phyloP scores from a whole-genome alignment of 192 early-diverging fungal genomes.

The Obelidium mucronatum region DNA sequence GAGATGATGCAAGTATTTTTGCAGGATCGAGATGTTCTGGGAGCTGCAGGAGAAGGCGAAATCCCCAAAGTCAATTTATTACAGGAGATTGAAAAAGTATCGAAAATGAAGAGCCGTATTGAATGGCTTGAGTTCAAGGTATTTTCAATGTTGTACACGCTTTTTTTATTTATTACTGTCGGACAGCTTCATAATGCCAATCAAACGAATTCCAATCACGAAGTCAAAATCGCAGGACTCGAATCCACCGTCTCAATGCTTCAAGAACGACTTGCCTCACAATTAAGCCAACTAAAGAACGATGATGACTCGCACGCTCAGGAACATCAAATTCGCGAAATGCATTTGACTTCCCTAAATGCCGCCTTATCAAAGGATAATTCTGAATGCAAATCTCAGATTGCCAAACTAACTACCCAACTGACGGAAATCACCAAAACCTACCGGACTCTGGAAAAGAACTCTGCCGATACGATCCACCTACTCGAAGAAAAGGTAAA shows the following conservation, averaged over 20 bases:
- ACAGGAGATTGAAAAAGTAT: not conserved
- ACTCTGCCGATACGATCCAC: not conserved
- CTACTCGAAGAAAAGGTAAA: not conserved
- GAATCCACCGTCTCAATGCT: not conserved
- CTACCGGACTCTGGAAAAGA: not conserved
- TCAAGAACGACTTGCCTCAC: not conserved
- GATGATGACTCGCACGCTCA: not conserved
- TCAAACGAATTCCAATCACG: not conserved
- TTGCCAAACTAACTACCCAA: not conserved
- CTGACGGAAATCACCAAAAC: not conserved
- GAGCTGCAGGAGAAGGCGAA: no score
- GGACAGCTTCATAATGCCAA: not conserved
- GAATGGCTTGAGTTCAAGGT: conserved; percentile 9
- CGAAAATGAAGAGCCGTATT: conserved; percentile 3
- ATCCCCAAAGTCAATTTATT: not conserved
- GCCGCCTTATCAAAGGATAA: not conserved
- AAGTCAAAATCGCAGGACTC: not conserved
- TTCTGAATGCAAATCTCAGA: not conserved
- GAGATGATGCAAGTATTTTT: not conserved
- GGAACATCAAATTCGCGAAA: not conserved
- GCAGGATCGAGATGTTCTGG: not conserved
- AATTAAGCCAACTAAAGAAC: not conserved
- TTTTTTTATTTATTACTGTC: not conserved
- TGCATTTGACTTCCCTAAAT: not conserved
- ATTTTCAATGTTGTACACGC: not conserved